Conservation (phyloP, 768 basidiomycete species). For the Gymnopilus junonius region DNA sequence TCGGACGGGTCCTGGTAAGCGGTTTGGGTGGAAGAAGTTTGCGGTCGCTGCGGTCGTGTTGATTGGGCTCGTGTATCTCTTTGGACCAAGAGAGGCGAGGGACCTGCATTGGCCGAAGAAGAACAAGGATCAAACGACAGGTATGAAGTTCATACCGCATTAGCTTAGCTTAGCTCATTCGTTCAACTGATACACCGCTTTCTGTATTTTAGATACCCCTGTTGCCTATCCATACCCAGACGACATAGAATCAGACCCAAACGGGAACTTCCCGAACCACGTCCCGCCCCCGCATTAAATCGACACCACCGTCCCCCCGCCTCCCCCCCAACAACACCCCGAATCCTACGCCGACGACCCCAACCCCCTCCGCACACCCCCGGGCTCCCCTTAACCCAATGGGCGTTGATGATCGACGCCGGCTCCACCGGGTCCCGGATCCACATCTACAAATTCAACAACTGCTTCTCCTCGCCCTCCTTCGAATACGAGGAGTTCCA, state of each 20-base stretch:
- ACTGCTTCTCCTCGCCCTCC: slow-evolving; percentile 73
- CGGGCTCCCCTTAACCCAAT: slow-evolving; percentile 70
- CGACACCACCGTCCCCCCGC: slow-evolving; percentile 6
- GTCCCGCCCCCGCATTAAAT: not conserved
- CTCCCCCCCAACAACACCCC: slow-evolving; percentile 32
- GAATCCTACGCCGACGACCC: slow-evolving; percentile 55
- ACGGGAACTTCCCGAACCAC: not conserved
- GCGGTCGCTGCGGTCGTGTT: slow-evolving; percentile 60
- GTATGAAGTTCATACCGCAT: slow-evolving; percentile 43
- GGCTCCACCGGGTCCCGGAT: slow-evolving; percentile 97
- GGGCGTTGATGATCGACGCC: slow-evolving; percentile 97
- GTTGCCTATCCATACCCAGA: slow-evolving; percentile 14
- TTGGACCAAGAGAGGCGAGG: slow-evolving; percentile 53
- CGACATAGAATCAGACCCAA: slow-evolving; percentile 9
- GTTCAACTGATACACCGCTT: not conserved
- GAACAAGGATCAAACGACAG: slow-evolving; percentile 1
- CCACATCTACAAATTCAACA: slow-evolving; percentile 98
- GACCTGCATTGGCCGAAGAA: slow-evolving; percentile 23
- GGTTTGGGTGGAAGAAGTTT: slow-evolving; percentile 69
- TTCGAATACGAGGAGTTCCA: slow-evolving; percentile 96
- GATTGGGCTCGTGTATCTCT: slow-evolving; percentile 67
- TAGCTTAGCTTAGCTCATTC: not conserved
- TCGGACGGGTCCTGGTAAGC: slow-evolving; percentile 22
- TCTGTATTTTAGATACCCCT: not conserved
- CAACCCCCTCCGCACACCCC: slow-evolving; percentile 68